These are phyloP conservation scores for Diphasiastrum complanatum DNA, from an alignment of 83 land plant genomes.

Conservation along the genomic window DNA sequence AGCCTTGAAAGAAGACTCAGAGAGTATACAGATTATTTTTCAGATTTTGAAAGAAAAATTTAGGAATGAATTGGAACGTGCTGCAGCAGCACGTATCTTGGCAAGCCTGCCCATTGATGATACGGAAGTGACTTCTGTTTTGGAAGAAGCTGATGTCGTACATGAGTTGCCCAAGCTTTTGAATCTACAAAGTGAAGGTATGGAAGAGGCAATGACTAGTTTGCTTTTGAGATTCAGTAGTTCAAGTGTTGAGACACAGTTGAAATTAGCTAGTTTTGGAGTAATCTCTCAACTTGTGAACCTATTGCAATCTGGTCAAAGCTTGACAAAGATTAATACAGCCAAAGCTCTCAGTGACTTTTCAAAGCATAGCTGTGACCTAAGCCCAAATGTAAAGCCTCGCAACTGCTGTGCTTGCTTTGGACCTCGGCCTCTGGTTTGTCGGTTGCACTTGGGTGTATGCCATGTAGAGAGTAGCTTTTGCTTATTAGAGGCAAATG, in stretches of 20 bases:
- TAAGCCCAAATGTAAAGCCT: not conserved
- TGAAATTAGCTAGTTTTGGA: constrained; percentile 11
- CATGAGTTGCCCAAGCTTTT: constrained; percentile 11
- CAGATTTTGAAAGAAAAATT: constrained; percentile 17
- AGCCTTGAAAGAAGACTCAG: constrained; percentile 28
- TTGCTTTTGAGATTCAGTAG: constrained; percentile 8
- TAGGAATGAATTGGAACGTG: constrained; percentile 9
- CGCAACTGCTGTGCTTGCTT: constrained; percentile 11
- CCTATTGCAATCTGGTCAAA: constrained; percentile 11
- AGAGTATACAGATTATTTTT: constrained; percentile 16
- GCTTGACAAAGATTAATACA: constrained; percentile 12
- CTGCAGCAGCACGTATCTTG: constrained; percentile 24
- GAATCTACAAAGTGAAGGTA: constrained; percentile 7
- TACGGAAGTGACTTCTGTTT: not conserved
- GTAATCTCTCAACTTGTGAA: constrained; percentile 12
- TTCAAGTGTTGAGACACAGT: constrained; percentile 11
- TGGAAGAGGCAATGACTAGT: constrained; percentile 15
- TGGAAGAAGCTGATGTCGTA: constrained; percentile 5
- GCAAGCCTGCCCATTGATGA: constrained; percentile 12
- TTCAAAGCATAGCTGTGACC: constrained; percentile 13
- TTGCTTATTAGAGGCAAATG: constrained; percentile 19
- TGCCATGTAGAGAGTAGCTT: constrained; percentile 9
- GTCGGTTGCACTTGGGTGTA: constrained; percentile 15
- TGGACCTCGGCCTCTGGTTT: constrained; percentile 12
- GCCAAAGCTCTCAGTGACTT: constrained; percentile 19